Conservation (phyloP, 192 early-diverging fungal species). For the Umbelopsis sp. region DNA sequence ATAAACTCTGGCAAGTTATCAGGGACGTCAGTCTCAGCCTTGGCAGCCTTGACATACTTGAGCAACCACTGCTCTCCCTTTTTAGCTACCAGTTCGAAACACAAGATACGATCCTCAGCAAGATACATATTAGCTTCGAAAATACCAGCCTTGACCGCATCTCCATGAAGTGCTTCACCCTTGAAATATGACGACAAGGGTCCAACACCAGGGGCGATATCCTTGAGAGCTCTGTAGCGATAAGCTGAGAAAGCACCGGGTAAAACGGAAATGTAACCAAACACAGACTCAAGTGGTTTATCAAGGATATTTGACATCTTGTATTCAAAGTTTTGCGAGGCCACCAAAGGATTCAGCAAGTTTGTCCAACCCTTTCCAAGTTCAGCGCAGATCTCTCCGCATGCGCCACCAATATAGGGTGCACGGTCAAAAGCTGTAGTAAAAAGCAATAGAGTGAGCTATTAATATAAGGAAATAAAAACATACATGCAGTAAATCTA, state of each 20-base stretch:
- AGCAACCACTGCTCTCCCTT: slow-evolving; percentile 75
- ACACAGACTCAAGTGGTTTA: slow-evolving; percentile 91
- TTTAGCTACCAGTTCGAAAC: slow-evolving; percentile 92
- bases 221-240: slow-evolving; percentile 81
- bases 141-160: slow-evolving; percentile 64
- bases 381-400: slow-evolving; percentile 91
- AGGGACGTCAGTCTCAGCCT: slow-evolving; percentile 92
- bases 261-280: slow-evolving; percentile 90
- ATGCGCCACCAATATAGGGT: slow-evolving; percentile 84
- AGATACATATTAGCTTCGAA: slow-evolving; percentile 94
- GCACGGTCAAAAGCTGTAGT: slow-evolving; percentile 69
- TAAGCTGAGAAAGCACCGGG: slow-evolving; percentile 95
- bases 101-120: slow-evolving; percentile 88
- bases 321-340: slow-evolving; percentile 97
- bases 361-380: slow-evolving; percentile 73
- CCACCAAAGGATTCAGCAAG: slow-evolving; percentile 85
- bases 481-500: background rate
- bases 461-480: background rate
- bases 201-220: slow-evolving; percentile 58
- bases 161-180: slow-evolving; percentile 83
- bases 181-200: slow-evolving; percentile 87
- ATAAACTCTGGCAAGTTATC: slow-evolving; percentile 86
- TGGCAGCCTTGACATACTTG: slow-evolving; percentile 85
- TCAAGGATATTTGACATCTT: slow-evolving; percentile 97
- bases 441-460: background rate